A percentile compares a stretch with the other conserved stretches of the same genome.
These are phyloP conservation scores for Ceratocystis variospora DNA, from an alignment of 2,329 filamentous ascomycete species.

Conservation along the genomic window DNA sequence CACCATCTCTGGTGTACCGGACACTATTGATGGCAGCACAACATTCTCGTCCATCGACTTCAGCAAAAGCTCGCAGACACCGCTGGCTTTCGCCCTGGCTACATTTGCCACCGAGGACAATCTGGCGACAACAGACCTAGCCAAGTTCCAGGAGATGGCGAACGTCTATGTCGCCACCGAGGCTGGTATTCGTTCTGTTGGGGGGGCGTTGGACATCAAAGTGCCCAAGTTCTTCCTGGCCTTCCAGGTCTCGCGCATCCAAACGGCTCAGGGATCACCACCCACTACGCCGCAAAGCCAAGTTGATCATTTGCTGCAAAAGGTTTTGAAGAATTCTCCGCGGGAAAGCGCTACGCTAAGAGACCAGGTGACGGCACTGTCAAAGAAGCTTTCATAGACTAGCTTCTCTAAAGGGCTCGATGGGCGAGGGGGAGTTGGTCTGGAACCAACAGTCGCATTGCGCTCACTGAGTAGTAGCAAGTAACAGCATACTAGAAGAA, in stretches of 20 bases:
- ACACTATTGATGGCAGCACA: constrained; percentile 38
- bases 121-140: constrained; percentile 36
- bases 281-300: constrained; percentile 38
- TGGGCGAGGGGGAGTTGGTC: not conserved
- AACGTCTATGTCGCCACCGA: constrained; percentile 47
- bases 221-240: constrained; percentile 50
- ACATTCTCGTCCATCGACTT: constrained; percentile 46
- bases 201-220: constrained; percentile 42
- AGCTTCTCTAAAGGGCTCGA: not conserved
- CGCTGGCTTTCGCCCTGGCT: constrained; percentile 40
- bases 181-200: constrained; percentile 41
- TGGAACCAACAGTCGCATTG: not conserved
- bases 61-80: constrained; percentile 32
- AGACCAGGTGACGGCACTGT: constrained; percentile 38
- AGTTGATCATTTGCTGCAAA: constrained; percentile 43
- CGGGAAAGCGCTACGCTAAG: constrained; percentile 35
- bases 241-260: constrained; percentile 45
- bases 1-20: constrained; percentile 41
- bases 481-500: not conserved
- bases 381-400: constrained; percentile 20
- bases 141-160: constrained; percentile 38
- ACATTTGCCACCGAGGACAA: constrained; percentile 39
- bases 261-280: constrained; percentile 43
- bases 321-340: constrained; percentile 43
- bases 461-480: not conserved